Evolutionary conservation across 257 asterid species (phyloP), one percentile per base, ranked within the genome.

Genomic region (Haberlea rhodopensis): DNA sequence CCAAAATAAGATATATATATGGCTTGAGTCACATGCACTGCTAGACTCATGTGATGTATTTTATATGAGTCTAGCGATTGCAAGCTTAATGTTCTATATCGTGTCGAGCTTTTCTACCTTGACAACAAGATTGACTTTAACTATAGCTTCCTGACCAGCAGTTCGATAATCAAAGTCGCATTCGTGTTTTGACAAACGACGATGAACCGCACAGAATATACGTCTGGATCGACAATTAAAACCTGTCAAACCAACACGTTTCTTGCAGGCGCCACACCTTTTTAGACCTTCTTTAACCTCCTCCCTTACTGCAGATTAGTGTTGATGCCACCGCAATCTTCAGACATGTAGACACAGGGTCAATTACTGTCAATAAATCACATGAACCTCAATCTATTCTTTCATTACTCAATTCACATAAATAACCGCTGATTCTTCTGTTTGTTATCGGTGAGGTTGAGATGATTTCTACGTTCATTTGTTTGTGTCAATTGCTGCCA

Each of bases 111-210:
- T 85, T 54, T 80, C 87, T 5, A 87, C 92, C 74, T 83, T 82
- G 2, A 85, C 84, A n/a, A 85, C 80, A 13, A 89, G 92, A 63
- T 82, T 85, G 63, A 89, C 92, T 74, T 79, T 79, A 20, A 89
- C 92, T 72, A 85, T 85, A 65, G 89, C 86, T 63, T 82, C 89
- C 76, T 81, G 88, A 37, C 72, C 92, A 5, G 84, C 85, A 15
- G 79, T 57, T 4, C 72, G 87, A 60, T 85, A 85, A 69, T 85
- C 87, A 15, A 80, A 85, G 28, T 80, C 25, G 75, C 92, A 85
- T 4, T 78, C 85, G n/a, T 85, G 92, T n/a, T 22, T 82, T 85
- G 85, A 82, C 92, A 0, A 85, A 72, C 80, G 81, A 15, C 89
- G 84, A 56, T 85, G 92, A 40, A 71, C 20, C 1, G 82, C 20